Base-by-base conservation (phyloP, 2,329 filamentous ascomycete genomes). In the Microdochium trichocladiopsis region DNA sequence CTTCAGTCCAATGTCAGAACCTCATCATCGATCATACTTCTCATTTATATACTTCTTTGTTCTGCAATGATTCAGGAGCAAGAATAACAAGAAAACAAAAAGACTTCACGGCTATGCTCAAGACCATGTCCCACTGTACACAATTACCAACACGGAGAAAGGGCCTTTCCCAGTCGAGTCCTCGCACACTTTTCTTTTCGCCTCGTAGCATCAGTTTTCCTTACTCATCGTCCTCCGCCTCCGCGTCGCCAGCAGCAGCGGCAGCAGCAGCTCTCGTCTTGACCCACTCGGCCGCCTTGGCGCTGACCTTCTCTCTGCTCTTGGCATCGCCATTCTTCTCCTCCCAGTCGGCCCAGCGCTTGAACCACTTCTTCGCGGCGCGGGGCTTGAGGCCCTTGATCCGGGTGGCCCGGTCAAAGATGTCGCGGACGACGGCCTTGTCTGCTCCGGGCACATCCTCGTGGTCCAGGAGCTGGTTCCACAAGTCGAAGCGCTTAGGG, bases 341-440 rank as follows among this genome's bases (percentile, higher is more conserved):
- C 74, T 99, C 94, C 82, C 90, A 97, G 59, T 87, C 83, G 53
- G 87, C 81, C 94, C 94, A 99, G 60, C 88, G 82, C 73, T 90
- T 90, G 72, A 97, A 99, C 76, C 95, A 89, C 64, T 84, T 87
- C 72, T 87, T 86, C 16, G 91, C 91, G 65, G 91, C 82, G 66
- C 89, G 85, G 41, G 87, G 82, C 77, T 95, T 96, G 60, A 96
- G 75, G 2, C 79, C 78, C 71, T 83, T 84, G 36, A 79, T 78
- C 59, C 80, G 83, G 24, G 80, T 76, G 63, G 92, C 87, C 45
- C 92, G 79, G 72, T 95, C 90, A 65, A 94, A 97, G 48, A 97
- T 73, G 55, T 86, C 84, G 48, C 91, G 79, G 25, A 92, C 80
- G 33, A 77, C 77, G 2, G 72, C 65, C 50, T 65, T 62, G 51